Conservation (phyloP, 192 early-diverging fungal species). For the Gamsiella multidivaricata region DNA sequence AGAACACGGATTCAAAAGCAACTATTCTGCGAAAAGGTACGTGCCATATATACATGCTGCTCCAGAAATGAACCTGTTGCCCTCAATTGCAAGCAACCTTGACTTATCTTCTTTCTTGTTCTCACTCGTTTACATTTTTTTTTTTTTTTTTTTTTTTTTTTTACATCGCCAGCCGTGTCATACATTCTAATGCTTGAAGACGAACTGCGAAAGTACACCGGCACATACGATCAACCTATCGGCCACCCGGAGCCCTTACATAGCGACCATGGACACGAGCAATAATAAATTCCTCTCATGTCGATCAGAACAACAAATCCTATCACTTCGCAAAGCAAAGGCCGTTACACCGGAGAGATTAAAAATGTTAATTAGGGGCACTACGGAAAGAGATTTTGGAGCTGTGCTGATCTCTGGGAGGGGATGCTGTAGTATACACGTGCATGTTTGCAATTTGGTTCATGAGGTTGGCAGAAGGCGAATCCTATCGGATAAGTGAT, state of each 20-base stretch:
- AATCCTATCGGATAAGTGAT: neutral
- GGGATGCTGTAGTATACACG: neutral
- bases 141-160: neutral
- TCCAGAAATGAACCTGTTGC: neutral
- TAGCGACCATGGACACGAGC: conserved; percentile 3
- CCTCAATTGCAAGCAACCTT: neutral
- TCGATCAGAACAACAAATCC: neutral
- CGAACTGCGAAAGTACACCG: conserved; percentile 27
- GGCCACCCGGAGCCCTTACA: neutral
- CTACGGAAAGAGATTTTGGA: too few species aligned
- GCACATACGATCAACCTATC: conserved; percentile 6
- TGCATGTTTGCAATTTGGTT: neutral
- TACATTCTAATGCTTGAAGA: conserved; percentile 46
- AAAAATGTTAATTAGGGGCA: too few species aligned
- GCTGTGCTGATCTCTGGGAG: too few species aligned
- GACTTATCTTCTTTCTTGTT: neutral
- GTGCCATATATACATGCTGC: neutral
- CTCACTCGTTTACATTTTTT: neutral
- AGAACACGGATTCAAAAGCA: conserved; percentile 57
- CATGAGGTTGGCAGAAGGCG: neutral
- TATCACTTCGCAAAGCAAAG: neutral
- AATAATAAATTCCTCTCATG: conserved; percentile 1
- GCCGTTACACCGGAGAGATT: neutral
- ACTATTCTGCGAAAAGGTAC: conserved; percentile 55
- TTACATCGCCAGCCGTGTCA: conserved; percentile 35